Percentiles rank a stretch among this genome's conserved stretches.
Evolutionary conservation across 202 grass and related monocot genomes (phyloP).

Genomic region (Carex arenaria): DNA sequence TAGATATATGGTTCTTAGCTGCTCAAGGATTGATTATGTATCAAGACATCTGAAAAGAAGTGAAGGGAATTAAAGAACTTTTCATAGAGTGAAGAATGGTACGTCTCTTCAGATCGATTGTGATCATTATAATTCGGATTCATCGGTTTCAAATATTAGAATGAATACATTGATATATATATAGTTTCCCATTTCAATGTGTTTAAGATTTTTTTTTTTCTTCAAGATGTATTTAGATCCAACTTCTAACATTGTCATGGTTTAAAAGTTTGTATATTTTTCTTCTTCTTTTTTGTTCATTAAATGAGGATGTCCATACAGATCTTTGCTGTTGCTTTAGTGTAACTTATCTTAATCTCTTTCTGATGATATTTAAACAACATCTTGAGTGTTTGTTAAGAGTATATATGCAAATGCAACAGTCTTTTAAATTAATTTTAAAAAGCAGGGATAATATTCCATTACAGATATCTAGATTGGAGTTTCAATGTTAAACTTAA

Average conservation of each 20-base stretch:
- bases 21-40: constrained; percentile 6
- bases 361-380: not conserved
- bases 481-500: not conserved
- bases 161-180: not conserved
- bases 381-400: not conserved
- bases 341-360: not conserved
- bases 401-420: not conserved
- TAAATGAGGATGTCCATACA: not conserved
- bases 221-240: not conserved
- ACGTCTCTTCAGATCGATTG: not conserved
- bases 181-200: not conserved
- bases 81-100: constrained; percentile 17
- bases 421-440: not conserved
- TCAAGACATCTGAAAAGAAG: not conserved
- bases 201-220: not conserved
- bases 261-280: not conserved
- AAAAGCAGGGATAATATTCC: not conserved
- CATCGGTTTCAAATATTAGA: not conserved
- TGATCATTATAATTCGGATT: not conserved
- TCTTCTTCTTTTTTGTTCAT: not conserved
- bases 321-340: not conserved
- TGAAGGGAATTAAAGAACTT: not conserved
- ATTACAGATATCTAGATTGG: not conserved
- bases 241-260: not conserved
- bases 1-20: not conserved